These are phyloP conservation scores for Coniophora puteana DNA, from an alignment of 1,284 basidiomycete genomes.

Conservation along the genomic window DNA sequence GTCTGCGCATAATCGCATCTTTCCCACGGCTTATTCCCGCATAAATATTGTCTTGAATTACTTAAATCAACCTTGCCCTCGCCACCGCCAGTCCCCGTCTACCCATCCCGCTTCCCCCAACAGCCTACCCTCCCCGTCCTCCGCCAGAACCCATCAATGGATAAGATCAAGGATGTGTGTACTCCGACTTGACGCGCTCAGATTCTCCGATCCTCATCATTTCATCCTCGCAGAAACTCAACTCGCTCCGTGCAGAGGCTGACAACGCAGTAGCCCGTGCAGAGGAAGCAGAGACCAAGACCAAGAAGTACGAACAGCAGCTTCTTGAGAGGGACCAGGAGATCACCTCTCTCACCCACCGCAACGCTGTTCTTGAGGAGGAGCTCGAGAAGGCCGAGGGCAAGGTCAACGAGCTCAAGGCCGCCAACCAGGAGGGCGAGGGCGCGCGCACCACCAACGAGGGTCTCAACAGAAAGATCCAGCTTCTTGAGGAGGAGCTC, in stretches of 20 bases:
- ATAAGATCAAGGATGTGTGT: slow-evolving; percentile 72
- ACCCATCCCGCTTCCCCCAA: neutral
- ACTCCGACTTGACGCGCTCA: slow-evolving; percentile 1
- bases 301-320: slow-evolving; percentile 80
- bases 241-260: slow-evolving; percentile 78
- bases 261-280: slow-evolving; percentile 79
- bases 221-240: slow-evolving; percentile 53
- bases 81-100: slow-evolving; percentile 3
- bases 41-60: slow-evolving; percentile 15
- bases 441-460: slow-evolving; percentile 75
- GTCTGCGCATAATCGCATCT: slow-evolving; percentile 2
- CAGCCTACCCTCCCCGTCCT: slow-evolving; percentile 1
- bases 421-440: slow-evolving; percentile 70
- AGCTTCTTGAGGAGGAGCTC: slow-evolving; percentile 92
- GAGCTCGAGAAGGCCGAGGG: slow-evolving; percentile 78
- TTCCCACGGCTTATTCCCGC: slow-evolving; percentile 23
- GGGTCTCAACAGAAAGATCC: slow-evolving; percentile 80
- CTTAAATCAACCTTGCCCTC: slow-evolving; percentile 12
- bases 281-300: slow-evolving; percentile 81
- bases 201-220: slow-evolving; percentile 2
- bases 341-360: slow-evolving; percentile 81
- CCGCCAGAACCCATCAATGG: slow-evolving; percentile 39
- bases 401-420: slow-evolving; percentile 74
- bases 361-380: slow-evolving; percentile 64
- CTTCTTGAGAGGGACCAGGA: slow-evolving; percentile 88